Base-by-base conservation (phyloP, 129 eudicot species). In the Lactuca sativa region DNA sequence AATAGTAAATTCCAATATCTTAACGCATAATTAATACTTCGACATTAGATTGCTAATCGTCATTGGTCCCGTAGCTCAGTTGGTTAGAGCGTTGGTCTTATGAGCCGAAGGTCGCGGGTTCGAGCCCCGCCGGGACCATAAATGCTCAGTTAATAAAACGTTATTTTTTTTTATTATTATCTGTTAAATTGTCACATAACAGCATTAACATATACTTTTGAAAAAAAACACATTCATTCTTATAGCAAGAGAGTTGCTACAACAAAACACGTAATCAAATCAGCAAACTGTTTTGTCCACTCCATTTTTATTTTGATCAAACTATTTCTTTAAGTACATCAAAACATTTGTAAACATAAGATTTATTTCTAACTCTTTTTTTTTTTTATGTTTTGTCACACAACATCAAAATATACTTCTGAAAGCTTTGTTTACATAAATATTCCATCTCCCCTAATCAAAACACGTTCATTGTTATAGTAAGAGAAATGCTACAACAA, bases 51-150 rank as follows among this genome's bases (percentile, higher is more conserved):
- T 47, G 3, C 3, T 4, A 12, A 2, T 11, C 12, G 12, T n/a
- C 12, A 47, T 11, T 47, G 77, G 95, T 90, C 96, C 88, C 91
- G 96, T 90, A 90, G 96, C 96, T 90, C 97, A 90, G 95, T 90
- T 82, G 97, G 97, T 90, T 90, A 90, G 97, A 86, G 97, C 96
- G 96, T 90, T 90, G 96, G 96, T 90, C 96, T 90, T 90, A 90
- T 90, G 97, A 86, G 97, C 97, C 97, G 97, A 90, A 90, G 96
- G 96, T 90, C 96, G 96, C 88, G 95, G 87, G 96, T 90, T 90
- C 95, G 92, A 86, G 90, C 95, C 96, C 88, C 96, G 88, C 97
- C 85, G 96, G 90, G 95, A 86, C 96, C 71, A 83, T 21, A n/a
- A n/a, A n/a, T n/a, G n/a, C n/a, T n/a, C n/a, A n/a, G n/a, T n/a